Conservation (phyloP, 2,329 filamentous ascomycete genomes). For the Fusarium marasasianum region DNA sequence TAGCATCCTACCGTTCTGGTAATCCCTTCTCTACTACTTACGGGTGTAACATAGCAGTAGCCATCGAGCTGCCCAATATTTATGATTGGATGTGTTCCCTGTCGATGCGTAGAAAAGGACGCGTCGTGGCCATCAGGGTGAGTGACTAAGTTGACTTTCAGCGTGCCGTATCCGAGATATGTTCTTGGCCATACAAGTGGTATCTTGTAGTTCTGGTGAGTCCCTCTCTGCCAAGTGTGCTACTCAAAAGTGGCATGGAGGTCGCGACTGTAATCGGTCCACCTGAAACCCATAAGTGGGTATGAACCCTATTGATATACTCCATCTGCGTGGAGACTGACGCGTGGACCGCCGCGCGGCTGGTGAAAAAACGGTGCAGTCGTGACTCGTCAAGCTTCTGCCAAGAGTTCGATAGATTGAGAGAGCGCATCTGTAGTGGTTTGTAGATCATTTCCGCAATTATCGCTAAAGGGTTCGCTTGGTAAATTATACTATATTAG, state of each 20-base stretch:
- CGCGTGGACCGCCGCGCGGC: background rate
- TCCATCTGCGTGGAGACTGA: background rate
- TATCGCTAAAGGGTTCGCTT: fast-evolving
- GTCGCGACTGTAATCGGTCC: background rate
- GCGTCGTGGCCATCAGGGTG: background rate
- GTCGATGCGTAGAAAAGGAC: background rate
- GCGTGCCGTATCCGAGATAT: background rate
- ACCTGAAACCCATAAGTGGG: background rate
- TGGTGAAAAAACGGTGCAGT: fast-evolving
- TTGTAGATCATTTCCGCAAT: background rate
- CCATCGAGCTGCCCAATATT: fast-evolving
- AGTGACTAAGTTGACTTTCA: background rate
- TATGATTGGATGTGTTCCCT: background rate
- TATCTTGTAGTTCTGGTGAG: background rate
- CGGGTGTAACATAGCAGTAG: fast-evolving
- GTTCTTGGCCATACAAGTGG: background rate
- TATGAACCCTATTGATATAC: background rate
- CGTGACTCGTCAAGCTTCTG: background rate
- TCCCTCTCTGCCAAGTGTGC: background rate
- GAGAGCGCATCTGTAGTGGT: background rate
- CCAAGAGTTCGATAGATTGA: background rate
- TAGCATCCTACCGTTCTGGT: background rate
- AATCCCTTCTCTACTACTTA: fast-evolving
- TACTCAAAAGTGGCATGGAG: background rate
- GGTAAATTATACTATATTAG: background rate